These are phyloP conservation scores for Verticillium klebahnii DNA, from an alignment of 2,329 filamentous ascomycete species.

Conservation along the genomic window DNA sequence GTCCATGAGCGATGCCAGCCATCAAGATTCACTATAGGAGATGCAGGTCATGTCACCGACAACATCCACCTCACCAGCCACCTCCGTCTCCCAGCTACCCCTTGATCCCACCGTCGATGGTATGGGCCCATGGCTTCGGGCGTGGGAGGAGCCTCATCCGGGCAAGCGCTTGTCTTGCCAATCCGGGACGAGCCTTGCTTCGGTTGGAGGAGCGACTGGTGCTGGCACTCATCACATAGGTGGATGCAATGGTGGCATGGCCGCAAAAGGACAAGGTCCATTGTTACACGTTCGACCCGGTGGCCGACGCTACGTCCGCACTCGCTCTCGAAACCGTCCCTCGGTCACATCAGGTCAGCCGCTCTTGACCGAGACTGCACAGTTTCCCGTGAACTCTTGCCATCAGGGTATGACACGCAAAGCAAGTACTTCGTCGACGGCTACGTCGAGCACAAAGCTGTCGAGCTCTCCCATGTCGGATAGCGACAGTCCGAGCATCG, in stretches of 20 bases:
- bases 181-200: conserved; percentile 16
- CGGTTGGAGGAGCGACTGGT: conserved; percentile 12
- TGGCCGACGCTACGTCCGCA: not conserved
- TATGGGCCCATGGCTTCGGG: conserved; percentile 9
- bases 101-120: conserved; percentile 11
- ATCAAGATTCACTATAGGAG: conserved; percentile 47
- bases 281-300: conserved; percentile 15
- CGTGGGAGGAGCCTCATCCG: conserved; percentile 42
- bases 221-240: conserved; percentile 5
- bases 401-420: not conserved
- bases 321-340: not conserved
- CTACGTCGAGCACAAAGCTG: not conserved
- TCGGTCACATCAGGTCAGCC: not conserved
- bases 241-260: conserved; percentile 35
- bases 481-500: not conserved
- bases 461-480: not conserved
- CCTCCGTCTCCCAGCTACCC: conserved; percentile 13
- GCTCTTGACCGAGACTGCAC: not conserved
- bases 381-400: not conserved
- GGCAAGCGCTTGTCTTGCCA: conserved; percentile 34
- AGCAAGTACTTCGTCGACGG: not conserved
- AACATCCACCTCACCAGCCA: conserved; percentile 27
- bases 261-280: conserved; percentile 39
- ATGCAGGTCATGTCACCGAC: conserved; percentile 52
- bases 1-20: conserved; percentile 27